phyloP scores from a whole-genome alignment of 116 monocot genomes.

The Trichopus zeylanicus region DNA sequence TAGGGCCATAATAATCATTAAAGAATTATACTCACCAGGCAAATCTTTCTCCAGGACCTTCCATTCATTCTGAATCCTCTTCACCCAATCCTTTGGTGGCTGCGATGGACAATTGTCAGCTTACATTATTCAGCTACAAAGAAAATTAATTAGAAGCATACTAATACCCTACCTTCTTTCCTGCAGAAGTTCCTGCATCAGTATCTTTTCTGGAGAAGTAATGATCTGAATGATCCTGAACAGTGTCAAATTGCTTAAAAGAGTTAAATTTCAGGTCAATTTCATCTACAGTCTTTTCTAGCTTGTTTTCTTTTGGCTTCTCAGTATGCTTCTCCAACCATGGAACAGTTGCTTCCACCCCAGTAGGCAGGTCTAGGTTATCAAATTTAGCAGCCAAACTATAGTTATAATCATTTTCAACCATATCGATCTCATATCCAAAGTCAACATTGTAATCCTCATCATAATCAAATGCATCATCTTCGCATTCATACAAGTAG shows the following conservation, averaged over 20 bases:
- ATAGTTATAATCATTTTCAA: constrained; percentile 21
- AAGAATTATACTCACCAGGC: constrained; percentile 37
- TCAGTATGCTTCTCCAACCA: constrained; percentile 34
- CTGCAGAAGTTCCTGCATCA: constrained; percentile 4
- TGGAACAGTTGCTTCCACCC: constrained; percentile 51
- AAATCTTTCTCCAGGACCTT: constrained; percentile 77
- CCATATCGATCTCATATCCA: constrained; percentile 15
- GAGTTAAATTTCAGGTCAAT: constrained; percentile 36
- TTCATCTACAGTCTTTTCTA: constrained; percentile 24
- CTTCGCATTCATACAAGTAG: constrained; percentile 3
- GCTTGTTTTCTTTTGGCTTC: constrained; percentile 8
- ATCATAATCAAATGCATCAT: constrained; percentile 14
- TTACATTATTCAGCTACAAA: too few relatives aligned
- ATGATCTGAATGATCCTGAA: constrained; percentile 60
- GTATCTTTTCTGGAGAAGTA: constrained; percentile 21
- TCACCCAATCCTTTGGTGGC: constrained; percentile 57
- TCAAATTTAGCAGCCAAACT: constrained; percentile 54
- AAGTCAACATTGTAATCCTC: constrained; percentile 19
- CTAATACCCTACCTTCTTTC: constrained; percentile 28
- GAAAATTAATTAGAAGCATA: neutral
- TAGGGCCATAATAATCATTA: neutral
- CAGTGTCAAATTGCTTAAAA: constrained; percentile 78
- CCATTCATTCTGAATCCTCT: constrained; percentile 73
- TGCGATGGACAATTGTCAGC: constrained; percentile 11
- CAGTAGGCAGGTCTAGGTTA: constrained; percentile 50